Evolutionary conservation across 768 basidiomycete genomes (phyloP).

Genomic region (Termitomyces sp.): DNA sequence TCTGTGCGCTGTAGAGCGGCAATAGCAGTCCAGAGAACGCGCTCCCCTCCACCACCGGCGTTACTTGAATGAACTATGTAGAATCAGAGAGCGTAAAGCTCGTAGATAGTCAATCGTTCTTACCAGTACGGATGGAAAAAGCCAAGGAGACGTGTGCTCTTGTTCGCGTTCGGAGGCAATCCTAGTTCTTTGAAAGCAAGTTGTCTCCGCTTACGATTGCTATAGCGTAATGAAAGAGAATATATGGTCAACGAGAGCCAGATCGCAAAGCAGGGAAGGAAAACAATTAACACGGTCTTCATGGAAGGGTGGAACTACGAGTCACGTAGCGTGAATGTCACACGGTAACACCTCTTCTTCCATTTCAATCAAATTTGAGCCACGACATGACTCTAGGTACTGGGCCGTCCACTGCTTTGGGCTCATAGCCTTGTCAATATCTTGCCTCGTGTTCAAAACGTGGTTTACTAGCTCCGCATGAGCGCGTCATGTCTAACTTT

Average conservation of each 20-base stretch:
- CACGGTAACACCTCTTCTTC: no score
- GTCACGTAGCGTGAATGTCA: no score
- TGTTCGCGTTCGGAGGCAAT: conserved; percentile 12
- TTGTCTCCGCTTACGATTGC: conserved; percentile 6
- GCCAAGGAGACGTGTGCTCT: conserved; percentile 49
- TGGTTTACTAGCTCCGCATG: no score
- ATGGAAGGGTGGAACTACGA: no score
- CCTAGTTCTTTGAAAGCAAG: conserved; percentile 20
- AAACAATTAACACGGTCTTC: background rate
- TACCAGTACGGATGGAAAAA: conserved; percentile 98
- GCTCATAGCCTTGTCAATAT: no score
- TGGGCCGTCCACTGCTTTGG: no score
- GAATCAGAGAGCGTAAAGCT: conserved; percentile 26
- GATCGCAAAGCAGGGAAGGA: conserved; percentile 1
- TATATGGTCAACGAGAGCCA: conserved; percentile 13
- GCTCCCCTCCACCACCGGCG: conserved; percentile 95
- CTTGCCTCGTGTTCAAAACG: no score
- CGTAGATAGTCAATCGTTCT: conserved; percentile 19
- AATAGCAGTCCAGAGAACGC: conserved; percentile 44
- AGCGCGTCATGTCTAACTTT: no score
- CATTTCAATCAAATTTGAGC: no score
- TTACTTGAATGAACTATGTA: conserved; percentile 54
- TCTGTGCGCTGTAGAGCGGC: conserved; percentile 24
- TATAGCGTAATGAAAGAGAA: conserved; percentile 4
- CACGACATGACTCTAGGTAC: no score